These are phyloP conservation scores for Saccharum hybrid DNA, from an alignment of 202 grass and related monocot species.

Conservation along the genomic window DNA sequence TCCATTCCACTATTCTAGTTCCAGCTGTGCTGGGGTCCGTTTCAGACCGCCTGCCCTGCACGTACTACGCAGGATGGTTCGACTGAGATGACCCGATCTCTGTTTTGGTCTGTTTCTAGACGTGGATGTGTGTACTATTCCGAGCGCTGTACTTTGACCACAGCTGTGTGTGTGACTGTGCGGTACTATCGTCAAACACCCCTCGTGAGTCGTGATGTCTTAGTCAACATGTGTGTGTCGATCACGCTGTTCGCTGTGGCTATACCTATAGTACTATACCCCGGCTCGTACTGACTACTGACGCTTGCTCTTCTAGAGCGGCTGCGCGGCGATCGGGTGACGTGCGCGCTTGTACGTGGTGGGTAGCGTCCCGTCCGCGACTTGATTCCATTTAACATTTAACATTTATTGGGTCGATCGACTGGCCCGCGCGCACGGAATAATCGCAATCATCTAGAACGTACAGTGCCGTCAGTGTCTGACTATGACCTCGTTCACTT, in stretches of 20 bases:
- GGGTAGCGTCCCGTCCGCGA: constrained; percentile 13
- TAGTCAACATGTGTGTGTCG: constrained; percentile 35
- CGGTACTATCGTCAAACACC: not conserved
- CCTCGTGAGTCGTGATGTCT: not conserved
- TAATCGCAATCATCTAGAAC: constrained; percentile 30
- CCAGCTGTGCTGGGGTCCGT: not conserved
- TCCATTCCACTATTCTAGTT: too few relatives aligned
- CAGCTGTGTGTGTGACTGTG: not conserved
- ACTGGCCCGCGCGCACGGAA: not conserved
- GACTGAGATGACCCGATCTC: constrained; percentile 19
- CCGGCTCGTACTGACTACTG: not conserved
- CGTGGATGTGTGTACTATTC: constrained; percentile 46
- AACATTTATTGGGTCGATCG: constrained; percentile 30
- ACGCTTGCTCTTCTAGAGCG: constrained; percentile 10
- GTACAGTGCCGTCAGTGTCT: constrained; percentile 18
- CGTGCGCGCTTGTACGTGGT: not conserved
- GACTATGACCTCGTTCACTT: not conserved
- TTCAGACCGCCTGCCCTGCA: constrained; percentile 36
- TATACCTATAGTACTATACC: not conserved
- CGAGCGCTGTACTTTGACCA: constrained; percentile 30
- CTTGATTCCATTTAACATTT: not conserved
- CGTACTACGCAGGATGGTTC: not conserved
- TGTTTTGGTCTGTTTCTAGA: constrained; percentile 23
- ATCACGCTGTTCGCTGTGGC: not conserved
- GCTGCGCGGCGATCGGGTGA: not conserved